Percentiles rank a stretch among this genome's conserved stretches.
phyloP scores from a whole-genome alignment of 345 rosid genomes.

The Theobroma cacao region DNA sequence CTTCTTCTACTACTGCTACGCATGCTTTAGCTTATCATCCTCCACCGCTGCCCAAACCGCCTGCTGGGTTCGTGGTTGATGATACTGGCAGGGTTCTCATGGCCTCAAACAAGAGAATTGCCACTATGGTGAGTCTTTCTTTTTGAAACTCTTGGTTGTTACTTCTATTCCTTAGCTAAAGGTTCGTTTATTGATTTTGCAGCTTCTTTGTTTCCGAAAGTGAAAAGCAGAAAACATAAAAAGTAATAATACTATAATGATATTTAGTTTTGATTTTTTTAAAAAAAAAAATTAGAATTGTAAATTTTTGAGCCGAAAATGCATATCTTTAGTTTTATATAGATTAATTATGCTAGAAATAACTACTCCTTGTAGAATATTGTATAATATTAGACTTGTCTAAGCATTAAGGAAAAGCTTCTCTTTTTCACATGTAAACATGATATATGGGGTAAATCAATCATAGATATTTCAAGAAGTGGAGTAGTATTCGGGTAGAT shows the following conservation, averaged over 20 bases:
- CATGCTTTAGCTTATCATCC: slow-evolving; percentile 34
- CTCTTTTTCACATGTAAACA: neutral
- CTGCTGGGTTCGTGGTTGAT: slow-evolving; percentile 83
- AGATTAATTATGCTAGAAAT: neutral
- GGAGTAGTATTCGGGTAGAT: neutral
- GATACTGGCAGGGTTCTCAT: slow-evolving; percentile 70
- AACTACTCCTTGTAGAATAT: neutral
- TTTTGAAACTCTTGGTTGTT: neutral
- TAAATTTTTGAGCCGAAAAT: neutral
- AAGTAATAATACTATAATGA: neutral
- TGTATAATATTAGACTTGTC: neutral
- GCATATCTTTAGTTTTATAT: neutral
- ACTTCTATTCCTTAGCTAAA: neutral
- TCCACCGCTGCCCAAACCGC: slow-evolving; percentile 78
- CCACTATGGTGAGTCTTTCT: slow-evolving; percentile 59
- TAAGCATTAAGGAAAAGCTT: neutral
- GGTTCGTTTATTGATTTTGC: neutral
- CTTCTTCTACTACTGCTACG: slow-evolving; percentile 7
- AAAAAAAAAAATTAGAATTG: neutral
- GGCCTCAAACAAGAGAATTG: slow-evolving; percentile 77
- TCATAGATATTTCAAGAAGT: neutral
- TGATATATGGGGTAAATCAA: neutral
- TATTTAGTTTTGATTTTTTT: neutral
- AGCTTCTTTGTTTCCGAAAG: neutral
- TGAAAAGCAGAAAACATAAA: neutral